Evolutionary conservation across 2,329 filamentous ascomycete species (phyloP), one percentile per base, ranked within the genome.

Genomic region (Colletotrichum plurivorum): DNA sequence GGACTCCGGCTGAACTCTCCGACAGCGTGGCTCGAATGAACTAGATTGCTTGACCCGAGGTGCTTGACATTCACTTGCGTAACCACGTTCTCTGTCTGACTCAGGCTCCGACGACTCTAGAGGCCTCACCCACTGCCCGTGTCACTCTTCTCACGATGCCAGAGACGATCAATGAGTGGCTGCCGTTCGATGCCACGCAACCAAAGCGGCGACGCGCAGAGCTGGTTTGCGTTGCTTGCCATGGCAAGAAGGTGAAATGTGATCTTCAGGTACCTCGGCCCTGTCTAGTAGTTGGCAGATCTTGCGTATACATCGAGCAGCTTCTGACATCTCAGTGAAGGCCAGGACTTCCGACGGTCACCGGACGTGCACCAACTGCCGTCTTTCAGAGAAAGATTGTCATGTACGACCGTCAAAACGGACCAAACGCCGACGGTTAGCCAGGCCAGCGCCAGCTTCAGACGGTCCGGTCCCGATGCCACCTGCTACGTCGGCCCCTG

Each of bases 191-290:
- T 27, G 75, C 68, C 41, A 72, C 71, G 20, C 75, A 77, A 63
- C 74, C 77, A 18, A 79, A 78, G 71, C 71, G 76, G 45, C 78
- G 79, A 51, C 76, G 78, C 12, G 78, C 76, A 25, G 75, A 76
- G 48, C 62, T 74, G 7, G 76, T 76, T 62, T 77, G 78, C 66
- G 65, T 76, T 22, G 71, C 72, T 53, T 80, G 78, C 41, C 78
- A 80, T 63, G 74, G 75, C 0, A 80, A 80, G 69, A 80, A 80
- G 72, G 75, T 79, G 63, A 79, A 79, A 45, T 80, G 78, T 36
- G 76, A 79, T 66, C 67, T 79, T 36, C 76, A 79, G 72, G 75
- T 73, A 54, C 39, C 63, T 27, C 20, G 43, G 18, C 18, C 31
- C 31, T 36, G 10, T 10, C 31, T 36, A 36, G 31, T 10, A 9